A percentile compares a stretch with the other conserved stretches of the same genome.
These are phyloP conservation scores for Trifolium fragiferum DNA, from an alignment of 306 rosid genomes.

Conservation along the genomic window DNA sequence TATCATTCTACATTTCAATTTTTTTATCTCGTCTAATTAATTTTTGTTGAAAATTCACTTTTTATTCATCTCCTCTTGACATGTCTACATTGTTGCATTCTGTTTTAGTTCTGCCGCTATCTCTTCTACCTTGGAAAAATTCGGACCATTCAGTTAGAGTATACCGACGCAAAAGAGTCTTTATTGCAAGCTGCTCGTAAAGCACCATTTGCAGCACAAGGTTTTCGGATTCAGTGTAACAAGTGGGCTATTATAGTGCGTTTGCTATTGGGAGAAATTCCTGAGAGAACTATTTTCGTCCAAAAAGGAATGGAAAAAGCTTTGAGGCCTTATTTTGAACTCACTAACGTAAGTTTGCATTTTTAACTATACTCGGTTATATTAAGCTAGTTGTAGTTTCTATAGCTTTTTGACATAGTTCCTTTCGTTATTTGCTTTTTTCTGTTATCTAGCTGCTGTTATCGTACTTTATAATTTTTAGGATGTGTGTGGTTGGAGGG, in stretches of 20 bases:
- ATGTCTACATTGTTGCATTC: constrained; percentile 25
- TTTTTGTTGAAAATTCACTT: background rate
- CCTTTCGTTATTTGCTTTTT: background rate
- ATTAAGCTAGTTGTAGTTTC: background rate
- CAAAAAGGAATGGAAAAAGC: constrained; percentile 94
- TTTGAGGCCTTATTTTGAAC: constrained; percentile 92
- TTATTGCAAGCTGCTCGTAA: constrained; percentile 96
- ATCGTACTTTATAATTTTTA: background rate
- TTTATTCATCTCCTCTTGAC: constrained; percentile 5
- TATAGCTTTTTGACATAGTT: background rate
- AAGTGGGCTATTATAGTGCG: constrained; percentile 99
- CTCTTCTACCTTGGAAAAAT: constrained; percentile 95
- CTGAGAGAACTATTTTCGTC: constrained; percentile 95
- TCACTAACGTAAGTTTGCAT: constrained; percentile 79
- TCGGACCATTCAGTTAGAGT: constrained; percentile 95
- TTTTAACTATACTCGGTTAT: background rate
- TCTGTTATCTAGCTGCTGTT: background rate
- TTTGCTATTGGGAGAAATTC: constrained; percentile 91
- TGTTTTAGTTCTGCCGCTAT: constrained; percentile 85
- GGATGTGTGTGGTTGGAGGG: too few species aligned
- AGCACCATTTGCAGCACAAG: constrained; percentile 92
- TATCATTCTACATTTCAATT: background rate
- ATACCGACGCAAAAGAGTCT: constrained; percentile 96
- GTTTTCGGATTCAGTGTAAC: constrained; percentile 94
- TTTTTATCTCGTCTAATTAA: background rate